Conservation (phyloP, 768 basidiomycete species). For the Austroboletus eburneus region DNA sequence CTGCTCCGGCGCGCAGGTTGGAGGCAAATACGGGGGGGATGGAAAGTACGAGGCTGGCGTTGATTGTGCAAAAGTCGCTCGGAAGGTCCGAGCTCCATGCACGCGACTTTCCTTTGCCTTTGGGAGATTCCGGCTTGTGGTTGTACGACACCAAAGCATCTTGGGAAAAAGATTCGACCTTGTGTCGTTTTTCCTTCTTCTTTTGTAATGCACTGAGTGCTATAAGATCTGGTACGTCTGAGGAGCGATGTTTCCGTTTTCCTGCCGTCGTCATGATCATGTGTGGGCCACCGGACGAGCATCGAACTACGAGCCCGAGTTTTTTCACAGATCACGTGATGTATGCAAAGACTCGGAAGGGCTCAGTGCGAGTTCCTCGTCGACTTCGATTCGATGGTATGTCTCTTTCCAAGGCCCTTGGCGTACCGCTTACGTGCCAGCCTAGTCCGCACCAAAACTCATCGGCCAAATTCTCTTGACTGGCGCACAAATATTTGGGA, state of each 20-base stretch:
- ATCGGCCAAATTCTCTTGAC: slow-evolving; percentile 77
- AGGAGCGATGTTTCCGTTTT: slow-evolving; percentile 48
- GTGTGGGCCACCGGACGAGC: too few species aligned
- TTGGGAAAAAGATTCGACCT: slow-evolving; percentile 4
- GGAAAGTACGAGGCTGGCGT: slow-evolving; percentile 64
- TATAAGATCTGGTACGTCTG: slow-evolving; percentile 11
- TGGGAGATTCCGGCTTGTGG: slow-evolving; percentile 21
- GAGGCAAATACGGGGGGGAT: slow-evolving; percentile 79
- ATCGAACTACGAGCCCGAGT: background rate
- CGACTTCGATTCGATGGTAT: slow-evolving; percentile 20
- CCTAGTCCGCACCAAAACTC: slow-evolving; percentile 72
- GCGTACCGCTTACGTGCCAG: background rate
- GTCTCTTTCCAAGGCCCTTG: background rate
- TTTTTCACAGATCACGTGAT: slow-evolving; percentile 23
- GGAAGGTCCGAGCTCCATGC: slow-evolving; percentile 28
- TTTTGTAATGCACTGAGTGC: slow-evolving; percentile 32
- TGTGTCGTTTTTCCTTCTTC: slow-evolving; percentile 31
- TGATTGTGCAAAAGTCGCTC: slow-evolving; percentile 58
- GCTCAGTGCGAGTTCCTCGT: background rate
- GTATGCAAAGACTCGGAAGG: background rate
- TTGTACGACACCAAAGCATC: slow-evolving; percentile 10
- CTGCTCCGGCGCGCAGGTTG: slow-evolving; percentile 68
- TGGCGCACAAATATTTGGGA: slow-evolving; percentile 81
- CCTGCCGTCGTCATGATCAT: slow-evolving; percentile 26
- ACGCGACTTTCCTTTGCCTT: slow-evolving; percentile 38